Percentiles rank a stretch among this genome's conserved stretches.
phyloP scores from a whole-genome alignment of 352 stramenopile species.

The Globisporangium rhizosaccharum region DNA sequence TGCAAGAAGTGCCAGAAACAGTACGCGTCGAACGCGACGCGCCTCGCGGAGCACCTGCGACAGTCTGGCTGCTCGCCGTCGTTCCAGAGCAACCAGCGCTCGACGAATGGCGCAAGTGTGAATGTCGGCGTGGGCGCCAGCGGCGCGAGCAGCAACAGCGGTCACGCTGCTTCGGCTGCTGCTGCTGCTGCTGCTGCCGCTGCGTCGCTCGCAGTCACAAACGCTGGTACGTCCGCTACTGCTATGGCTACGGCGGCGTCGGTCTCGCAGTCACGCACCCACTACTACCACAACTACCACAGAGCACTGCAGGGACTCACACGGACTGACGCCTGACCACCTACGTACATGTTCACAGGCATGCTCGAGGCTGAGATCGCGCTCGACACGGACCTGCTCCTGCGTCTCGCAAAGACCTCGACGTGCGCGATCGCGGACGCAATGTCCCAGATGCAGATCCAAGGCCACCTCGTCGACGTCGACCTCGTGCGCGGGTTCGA shows the following conservation, averaged over 20 bases:
- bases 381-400: conserved; percentile 54
- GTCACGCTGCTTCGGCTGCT: conserved; percentile 6
- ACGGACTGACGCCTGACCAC: conserved; percentile 23
- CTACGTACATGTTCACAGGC: conserved; percentile 42
- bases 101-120: conserved; percentile 9
- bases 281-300: conserved; percentile 14
- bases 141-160: background rate
- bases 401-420: conserved; percentile 70
- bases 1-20: conserved; percentile 88
- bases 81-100: conserved; percentile 82
- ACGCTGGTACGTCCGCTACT: conserved; percentile 23
- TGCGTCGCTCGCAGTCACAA: conserved; percentile 23
- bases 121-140: conserved; percentile 4
- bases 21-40: conserved; percentile 81
- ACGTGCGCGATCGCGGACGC: conserved; percentile 79
- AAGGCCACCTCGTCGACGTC: conserved; percentile 73
- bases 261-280: background rate
- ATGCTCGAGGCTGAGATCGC: conserved; percentile 66
- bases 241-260: background rate
- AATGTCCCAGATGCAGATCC: conserved; percentile 70
- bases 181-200: conserved; percentile 19
- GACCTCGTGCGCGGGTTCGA: conserved; percentile 59
- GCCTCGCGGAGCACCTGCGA: conserved; percentile 71
- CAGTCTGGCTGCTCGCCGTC: conserved; percentile 60
- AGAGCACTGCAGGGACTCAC: conserved; percentile 36